A percentile compares a stretch with the other conserved stretches of the same genome.
Evolutionary conservation across 2,329 filamentous ascomycete genomes (phyloP).

Genomic region (Cadophora malorum): DNA sequence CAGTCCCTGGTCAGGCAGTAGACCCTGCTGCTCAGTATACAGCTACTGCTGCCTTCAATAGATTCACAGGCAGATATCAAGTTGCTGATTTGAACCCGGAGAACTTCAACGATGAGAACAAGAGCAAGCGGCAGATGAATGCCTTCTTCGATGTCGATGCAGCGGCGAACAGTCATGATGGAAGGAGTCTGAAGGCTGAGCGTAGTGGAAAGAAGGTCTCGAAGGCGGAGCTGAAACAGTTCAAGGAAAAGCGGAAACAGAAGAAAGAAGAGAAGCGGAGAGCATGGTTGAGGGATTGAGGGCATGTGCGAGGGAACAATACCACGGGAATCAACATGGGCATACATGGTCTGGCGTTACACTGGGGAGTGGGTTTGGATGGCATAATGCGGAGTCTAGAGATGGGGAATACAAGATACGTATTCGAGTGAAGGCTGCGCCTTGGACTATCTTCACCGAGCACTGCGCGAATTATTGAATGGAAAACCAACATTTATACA

Average conservation of each 20-base stretch:
- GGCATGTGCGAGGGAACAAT: neutral
- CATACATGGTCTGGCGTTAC: constrained; percentile 20
- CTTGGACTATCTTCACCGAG: neutral
- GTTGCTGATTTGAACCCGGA: constrained; percentile 70
- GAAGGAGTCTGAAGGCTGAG: constrained; percentile 90
- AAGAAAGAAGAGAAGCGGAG: constrained; percentile 94
- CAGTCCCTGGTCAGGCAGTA: constrained; percentile 42
- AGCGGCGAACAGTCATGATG: constrained; percentile 88
- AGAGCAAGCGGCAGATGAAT: constrained; percentile 86
- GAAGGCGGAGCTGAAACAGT: constrained; percentile 87
- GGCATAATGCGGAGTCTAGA: constrained; percentile 6
- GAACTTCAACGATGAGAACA: constrained; percentile 84
- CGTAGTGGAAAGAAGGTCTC: constrained; percentile 81
- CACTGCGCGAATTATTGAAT: neutral
- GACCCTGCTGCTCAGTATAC: constrained; percentile 63
- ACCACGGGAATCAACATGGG: constrained; percentile 1
- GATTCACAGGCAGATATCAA: constrained; percentile 88
- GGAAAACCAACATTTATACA: neutral
- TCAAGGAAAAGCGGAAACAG: constrained; percentile 86
- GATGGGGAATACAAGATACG: neutral
- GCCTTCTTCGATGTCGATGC: constrained; percentile 96
- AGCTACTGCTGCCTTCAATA: constrained; percentile 82
- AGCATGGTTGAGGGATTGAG: constrained; percentile 87
- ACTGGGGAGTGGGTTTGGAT: constrained; percentile 14
- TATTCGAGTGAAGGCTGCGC: neutral